Base-by-base conservation (phyloP, 305 asterid species). In the Striga hermonthica region DNA sequence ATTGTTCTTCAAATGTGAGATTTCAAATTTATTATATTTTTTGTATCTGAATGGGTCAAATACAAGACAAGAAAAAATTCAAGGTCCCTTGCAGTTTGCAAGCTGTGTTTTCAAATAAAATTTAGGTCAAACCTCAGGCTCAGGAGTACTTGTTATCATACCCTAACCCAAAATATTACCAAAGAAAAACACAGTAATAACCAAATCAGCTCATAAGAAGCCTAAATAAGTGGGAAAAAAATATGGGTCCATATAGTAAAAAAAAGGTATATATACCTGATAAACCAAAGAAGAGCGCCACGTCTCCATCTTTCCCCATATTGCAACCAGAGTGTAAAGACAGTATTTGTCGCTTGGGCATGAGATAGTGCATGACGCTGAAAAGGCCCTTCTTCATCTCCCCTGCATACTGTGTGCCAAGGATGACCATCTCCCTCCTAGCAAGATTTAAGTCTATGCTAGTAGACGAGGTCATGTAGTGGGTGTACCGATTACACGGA, bases 381-480 rank as follows among this genome's bases (percentile, higher is more conserved):
- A 92, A 92, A 35, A 92, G 83, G 9, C 98, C 98, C 75, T 91
- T 89, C 86, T 91, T 91, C 98, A 91, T 91, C 74, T 88, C 98
- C 73, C 98, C 98, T 31, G 98, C 98, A 73, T 91, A 92, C 68
- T 84, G 98, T 39, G 97, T 92, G 57, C 98, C 97, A 15, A 92
- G 91, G 69, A 92, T 92, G 60, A 92, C 96, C 97, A 92, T 92
- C 75, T 92, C 98, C 75, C 79, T 79, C 80, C 97, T 83, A 64
- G 76, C 89, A 69, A 92, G 94, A 75, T 92, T 92, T 74, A 92
- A 31, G 80, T 92, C 97, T 80, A 90, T 82, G 85, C 98, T 92
- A 52, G 98, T 92, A 9, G 96, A 90, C 47, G 97, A 89, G 37
- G 98, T 91, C 98, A 91, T 91, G 62, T 91, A 85, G 58, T 91